Percentiles rank a stretch among this genome's conserved stretches.
phyloP scores from a whole-genome alignment of 371 early-diverging fungal genomes.

The Mortierella sp. region DNA sequence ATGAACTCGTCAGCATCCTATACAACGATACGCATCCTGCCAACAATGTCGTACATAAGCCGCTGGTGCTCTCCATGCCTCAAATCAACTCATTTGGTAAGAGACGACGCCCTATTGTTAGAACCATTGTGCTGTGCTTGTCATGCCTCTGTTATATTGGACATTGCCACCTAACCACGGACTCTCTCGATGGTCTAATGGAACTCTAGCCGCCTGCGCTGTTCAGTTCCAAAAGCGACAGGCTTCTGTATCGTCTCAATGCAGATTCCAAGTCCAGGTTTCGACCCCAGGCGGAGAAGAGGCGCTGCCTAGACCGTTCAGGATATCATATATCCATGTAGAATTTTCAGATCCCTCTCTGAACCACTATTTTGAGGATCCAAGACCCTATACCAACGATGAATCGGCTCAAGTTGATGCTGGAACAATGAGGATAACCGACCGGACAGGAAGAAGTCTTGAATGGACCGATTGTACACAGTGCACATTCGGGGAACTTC shows the following conservation, averaged over 20 bases:
- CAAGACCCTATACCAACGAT: slow-evolving; percentile 36
- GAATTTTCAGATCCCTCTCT: slow-evolving; percentile 63
- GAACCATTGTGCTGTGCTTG: background rate
- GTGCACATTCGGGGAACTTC: slow-evolving; percentile 27
- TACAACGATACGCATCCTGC: slow-evolving; percentile 29
- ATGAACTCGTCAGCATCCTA: slow-evolving; percentile 58
- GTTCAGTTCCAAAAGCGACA: slow-evolving; percentile 60
- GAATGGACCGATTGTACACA: slow-evolving; percentile 56
- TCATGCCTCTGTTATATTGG: too few relatives aligned
- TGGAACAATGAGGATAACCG: slow-evolving; percentile 13
- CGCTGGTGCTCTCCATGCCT: slow-evolving; percentile 72
- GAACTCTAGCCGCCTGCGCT: slow-evolving; percentile 49
- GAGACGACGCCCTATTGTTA: background rate
- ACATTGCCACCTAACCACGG: too few relatives aligned
- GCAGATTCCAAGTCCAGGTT: slow-evolving; percentile 45
- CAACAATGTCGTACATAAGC: slow-evolving; percentile 30
- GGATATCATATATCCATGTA: slow-evolving; percentile 60
- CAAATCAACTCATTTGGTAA: slow-evolving; percentile 74
- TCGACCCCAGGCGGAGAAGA: slow-evolving; percentile 39
- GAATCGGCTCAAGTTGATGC: background rate
- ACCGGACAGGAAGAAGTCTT: slow-evolving; percentile 44
- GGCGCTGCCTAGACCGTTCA: slow-evolving; percentile 56
- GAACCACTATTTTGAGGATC: slow-evolving; percentile 38
- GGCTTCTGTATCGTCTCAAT: slow-evolving; percentile 38
- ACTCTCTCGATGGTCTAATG: background rate